phyloP scores from a whole-genome alignment of 2,329 filamentous ascomycete species.

The Cytospora schulzeri region DNA sequence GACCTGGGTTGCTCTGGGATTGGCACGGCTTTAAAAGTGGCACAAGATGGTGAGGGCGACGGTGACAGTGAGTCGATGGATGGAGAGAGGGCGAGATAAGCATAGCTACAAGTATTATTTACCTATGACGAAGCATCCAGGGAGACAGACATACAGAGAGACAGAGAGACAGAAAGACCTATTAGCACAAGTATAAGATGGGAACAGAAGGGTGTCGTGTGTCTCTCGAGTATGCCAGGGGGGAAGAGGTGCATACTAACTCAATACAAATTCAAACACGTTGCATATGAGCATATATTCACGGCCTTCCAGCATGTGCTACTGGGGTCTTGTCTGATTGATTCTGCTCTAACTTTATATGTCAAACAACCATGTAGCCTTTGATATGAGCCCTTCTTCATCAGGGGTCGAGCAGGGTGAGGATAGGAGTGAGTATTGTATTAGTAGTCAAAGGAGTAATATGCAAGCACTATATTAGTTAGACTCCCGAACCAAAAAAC shows the following conservation, averaged over 20 bases:
- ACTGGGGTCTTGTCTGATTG: neutral
- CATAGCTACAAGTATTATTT: constrained; percentile 19
- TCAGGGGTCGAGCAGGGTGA: neutral
- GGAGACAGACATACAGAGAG: neutral
- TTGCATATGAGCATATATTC: neutral
- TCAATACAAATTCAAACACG: neutral
- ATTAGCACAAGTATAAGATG: constrained; percentile 4
- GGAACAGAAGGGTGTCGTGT: neutral
- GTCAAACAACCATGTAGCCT: no score
- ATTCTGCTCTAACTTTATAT: neutral
- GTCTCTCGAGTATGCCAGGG: neutral
- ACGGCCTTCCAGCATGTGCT: neutral
- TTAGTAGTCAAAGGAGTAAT: neutral
- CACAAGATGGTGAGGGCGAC: neutral
- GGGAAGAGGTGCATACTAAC: neutral
- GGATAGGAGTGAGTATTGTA: no score
- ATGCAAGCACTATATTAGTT: constrained; percentile 4
- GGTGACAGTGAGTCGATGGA: neutral
- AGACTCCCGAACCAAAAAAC: no score
- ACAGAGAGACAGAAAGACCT: neutral
- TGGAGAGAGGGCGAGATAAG: constrained; percentile 3
- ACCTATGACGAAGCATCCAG: constrained; percentile 19
- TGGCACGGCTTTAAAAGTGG: constrained; percentile 5
- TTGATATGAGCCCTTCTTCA: neutral
- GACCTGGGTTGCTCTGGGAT: constrained; percentile 13